A percentile compares a stretch with the other conserved stretches of the same genome.
Evolutionary conservation across 306 rosid species (phyloP).

Genomic region (Acacia acuminata): DNA sequence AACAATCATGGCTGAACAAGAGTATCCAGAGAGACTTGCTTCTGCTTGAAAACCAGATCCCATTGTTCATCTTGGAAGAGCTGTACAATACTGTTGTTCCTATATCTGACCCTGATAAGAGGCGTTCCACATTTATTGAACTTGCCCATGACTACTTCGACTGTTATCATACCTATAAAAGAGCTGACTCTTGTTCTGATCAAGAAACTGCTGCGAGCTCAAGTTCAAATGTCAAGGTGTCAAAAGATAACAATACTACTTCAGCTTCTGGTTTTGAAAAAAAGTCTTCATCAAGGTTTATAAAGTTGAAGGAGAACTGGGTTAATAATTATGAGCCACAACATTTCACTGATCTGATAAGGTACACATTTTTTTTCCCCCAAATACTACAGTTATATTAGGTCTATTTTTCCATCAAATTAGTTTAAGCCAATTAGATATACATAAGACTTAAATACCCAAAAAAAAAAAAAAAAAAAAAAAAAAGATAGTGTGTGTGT

Average conservation of each 20-base stretch:
- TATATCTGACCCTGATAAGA: too few relatives aligned
- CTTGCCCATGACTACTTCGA: not conserved
- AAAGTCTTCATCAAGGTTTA: not conserved
- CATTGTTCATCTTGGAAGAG: not conserved
- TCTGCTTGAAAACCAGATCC: not conserved
- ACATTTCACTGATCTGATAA: not conserved
- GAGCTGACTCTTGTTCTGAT: not conserved
- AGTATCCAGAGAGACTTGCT: not conserved
- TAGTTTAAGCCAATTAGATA: too few relatives aligned
- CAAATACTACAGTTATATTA: not conserved
- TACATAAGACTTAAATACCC: too few relatives aligned
- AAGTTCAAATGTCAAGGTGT: not conserved
- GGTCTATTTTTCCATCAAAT: too few relatives aligned
- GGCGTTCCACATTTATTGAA: not conserved
- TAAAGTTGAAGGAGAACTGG: not conserved
- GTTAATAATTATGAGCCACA: not conserved
- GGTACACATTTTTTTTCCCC: not conserved
- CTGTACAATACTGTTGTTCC: not conserved
- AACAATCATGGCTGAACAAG: slow-evolving; percentile 39
- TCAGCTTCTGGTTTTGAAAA: too few relatives aligned
- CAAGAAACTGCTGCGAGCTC: not conserved
- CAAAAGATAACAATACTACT: not conserved
- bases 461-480: too few relatives aligned
- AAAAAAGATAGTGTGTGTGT: too few relatives aligned
- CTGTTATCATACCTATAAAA: not conserved